Evolutionary conservation across 2,329 filamentous ascomycete genomes (phyloP), one percentile per base, ranked within the genome.

Genomic region (Teratosphaeria epicoccoides): DNA sequence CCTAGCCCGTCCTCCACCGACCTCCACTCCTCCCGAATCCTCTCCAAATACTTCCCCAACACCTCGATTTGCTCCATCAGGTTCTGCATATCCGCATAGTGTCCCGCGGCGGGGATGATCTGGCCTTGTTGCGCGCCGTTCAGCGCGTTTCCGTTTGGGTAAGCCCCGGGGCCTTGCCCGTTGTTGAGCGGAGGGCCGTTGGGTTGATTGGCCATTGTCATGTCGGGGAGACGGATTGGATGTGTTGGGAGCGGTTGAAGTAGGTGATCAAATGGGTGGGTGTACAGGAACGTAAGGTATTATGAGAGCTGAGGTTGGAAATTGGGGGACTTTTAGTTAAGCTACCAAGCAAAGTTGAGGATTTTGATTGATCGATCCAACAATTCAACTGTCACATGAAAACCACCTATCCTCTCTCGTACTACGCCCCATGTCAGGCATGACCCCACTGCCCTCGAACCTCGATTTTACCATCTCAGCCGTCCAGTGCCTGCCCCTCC

Each of bases 81-180:
- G 12, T 61, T 63, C 52, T 67, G 65, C 66, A 69, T 68, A 49
- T 69, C 67, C 53, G 61, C 60, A 55, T 66, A 65, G 53, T 69
- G 65, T n/a, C 66, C 67, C 12, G 66, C 66, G 14, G 64, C 60
- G 3, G 66, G 65, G 60, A 67, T 64, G 56, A 67, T 57, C 33
- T 40, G 33, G 44, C 44, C 44, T 28, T 24, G 23, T 24, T 46
- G 44, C 25, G 44, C 23, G 25, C 25, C 44, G 44, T 46, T 46
- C 44, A 46, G 6, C 11, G n/a, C 12, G 4, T 4, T 22, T 25
- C 25, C 23, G 20, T 46, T 46, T 6, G 17, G 44, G 33, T 40
- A 40, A 5, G 33, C 33, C 12, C 33, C 33, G 33, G 33, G 14
- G 33, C 33, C 33, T n/a, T n/a, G 33, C 5, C 33, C 33, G 33